phyloP scores from a whole-genome alignment of 2,329 filamentous ascomycete species.

The Aspergillus pseudoviridinutans region DNA sequence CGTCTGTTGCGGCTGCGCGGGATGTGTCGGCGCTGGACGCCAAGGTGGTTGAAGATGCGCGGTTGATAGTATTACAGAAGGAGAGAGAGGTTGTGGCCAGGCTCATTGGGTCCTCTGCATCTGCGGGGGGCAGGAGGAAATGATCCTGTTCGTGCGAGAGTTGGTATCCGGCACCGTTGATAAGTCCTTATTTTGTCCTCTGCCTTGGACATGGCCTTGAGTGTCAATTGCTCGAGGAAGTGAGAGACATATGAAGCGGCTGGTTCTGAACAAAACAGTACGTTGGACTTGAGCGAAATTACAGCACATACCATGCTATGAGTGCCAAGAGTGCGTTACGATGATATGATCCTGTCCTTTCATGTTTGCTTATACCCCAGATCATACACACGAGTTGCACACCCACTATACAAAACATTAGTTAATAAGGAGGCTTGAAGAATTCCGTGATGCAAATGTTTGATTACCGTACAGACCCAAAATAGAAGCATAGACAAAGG shows the following conservation, averaged over 20 bases:
- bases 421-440: not conserved
- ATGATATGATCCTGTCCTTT: not conserved
- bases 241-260: not conserved
- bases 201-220: not conserved
- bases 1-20: slow-evolving; percentile 3
- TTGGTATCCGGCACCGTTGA: not conserved
- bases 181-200: too few species aligned
- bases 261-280: not conserved
- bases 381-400: not conserved
- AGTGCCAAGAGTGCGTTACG: not conserved
- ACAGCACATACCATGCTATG: not conserved
- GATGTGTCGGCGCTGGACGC: slow-evolving; percentile 42
- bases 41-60: slow-evolving; percentile 59
- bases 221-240: not conserved
- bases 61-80: slow-evolving; percentile 60
- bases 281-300: not conserved
- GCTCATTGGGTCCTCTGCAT: slow-evolving; percentile 50
- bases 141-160: not conserved
- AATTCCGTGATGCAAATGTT: not conserved
- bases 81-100: slow-evolving; percentile 65
- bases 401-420: not conserved
- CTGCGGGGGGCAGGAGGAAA: slow-evolving; percentile 26
- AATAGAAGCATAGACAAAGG: slow-evolving; percentile 2
- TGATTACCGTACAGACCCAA: not conserved
- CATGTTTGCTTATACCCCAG: not conserved